Base-by-base conservation (phyloP, 768 basidiomycete species). In the Suillus subaureus region DNA sequence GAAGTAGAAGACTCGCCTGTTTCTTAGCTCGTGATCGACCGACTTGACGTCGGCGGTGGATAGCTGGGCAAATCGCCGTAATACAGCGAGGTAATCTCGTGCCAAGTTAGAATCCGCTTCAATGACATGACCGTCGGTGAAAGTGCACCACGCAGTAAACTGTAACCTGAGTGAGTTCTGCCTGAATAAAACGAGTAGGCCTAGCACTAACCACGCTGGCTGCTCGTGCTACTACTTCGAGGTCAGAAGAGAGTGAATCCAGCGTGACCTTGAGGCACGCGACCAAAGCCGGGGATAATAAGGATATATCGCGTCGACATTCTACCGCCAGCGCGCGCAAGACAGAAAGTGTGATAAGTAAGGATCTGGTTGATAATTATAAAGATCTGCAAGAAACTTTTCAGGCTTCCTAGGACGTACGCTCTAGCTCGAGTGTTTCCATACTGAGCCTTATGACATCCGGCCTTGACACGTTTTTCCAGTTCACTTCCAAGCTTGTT, bases 141-240 rank as follows among this genome's bases (percentile, higher is more conserved):
- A 97, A 18, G 95, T 96, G 23, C 91, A 90, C 91, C 94, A 98
- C 1, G 94, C 90, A 4, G 90, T 92, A 71, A 97, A 94, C 91
- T 96, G 70, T 39, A n/a, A 21, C 3, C 54, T 42, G 66, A 7
- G 70, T 57, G 28, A 23, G 43, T 26, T 55, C n/a, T 23, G 16
- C 15, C 26, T 7, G 9, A 66, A 7, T 31, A 18, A 1, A 52
- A 26, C 52, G 2, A 64, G 23, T 26, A 47, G 28, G 37, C n/a
- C 11, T 37, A 64, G 21, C 15, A 84, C 92, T 71, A 75, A 94
- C 94, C 62, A 95, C 87, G 72, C 85, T 91, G 26, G 94, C 94
- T 13, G 90, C 88, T 71, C 91, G 85, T 5, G 90, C 90, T 40
- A 84, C 80, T 12, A 95, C 85, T 73, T 94, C 93, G 35, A 94